Conservation (phyloP, 495 filamentous ascomycete genomes). For the Pyrenopolyporus hunteri region DNA sequence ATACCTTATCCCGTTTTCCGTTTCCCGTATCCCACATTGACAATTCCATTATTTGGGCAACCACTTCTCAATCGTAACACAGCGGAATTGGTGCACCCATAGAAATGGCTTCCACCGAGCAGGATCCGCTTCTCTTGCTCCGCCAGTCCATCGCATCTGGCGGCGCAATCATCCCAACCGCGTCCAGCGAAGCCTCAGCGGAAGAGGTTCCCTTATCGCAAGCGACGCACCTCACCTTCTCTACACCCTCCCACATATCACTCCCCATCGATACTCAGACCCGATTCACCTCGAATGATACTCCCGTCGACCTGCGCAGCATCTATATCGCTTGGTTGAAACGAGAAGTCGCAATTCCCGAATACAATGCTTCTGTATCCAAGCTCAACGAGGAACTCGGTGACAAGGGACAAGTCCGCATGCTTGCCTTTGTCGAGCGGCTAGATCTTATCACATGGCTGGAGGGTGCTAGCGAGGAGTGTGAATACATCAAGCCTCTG, state of each 20-base stretch:
- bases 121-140: slow-evolving; percentile 79
- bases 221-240: slow-evolving; percentile 84
- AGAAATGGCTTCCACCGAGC: slow-evolving; percentile 48
- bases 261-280: slow-evolving; percentile 78
- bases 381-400: slow-evolving; percentile 80
- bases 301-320: slow-evolving; percentile 84
- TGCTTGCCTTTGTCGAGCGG: slow-evolving; percentile 86
- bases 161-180: slow-evolving; percentile 69
- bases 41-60: background rate
- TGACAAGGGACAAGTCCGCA: slow-evolving; percentile 69
- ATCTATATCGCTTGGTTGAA: slow-evolving; percentile 96
- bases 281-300: slow-evolving; percentile 75
- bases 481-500: slow-evolving; percentile 87
- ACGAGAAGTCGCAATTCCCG: slow-evolving; percentile 82
- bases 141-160: slow-evolving; percentile 76
- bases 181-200: slow-evolving; percentile 61
- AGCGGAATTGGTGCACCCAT: background rate
- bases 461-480: slow-evolving; percentile 84
- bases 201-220: slow-evolving; percentile 63
- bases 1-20: too few species aligned
- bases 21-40: too few species aligned
- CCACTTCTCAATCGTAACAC: slow-evolving; percentile 2
- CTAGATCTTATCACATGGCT: slow-evolving; percentile 91
- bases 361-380: slow-evolving; percentile 85
- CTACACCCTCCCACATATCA: slow-evolving; percentile 63